These are phyloP conservation scores for Penicillium griseofulvum DNA, from an alignment of 2,329 filamentous ascomycete genomes.

Conservation along the genomic window DNA sequence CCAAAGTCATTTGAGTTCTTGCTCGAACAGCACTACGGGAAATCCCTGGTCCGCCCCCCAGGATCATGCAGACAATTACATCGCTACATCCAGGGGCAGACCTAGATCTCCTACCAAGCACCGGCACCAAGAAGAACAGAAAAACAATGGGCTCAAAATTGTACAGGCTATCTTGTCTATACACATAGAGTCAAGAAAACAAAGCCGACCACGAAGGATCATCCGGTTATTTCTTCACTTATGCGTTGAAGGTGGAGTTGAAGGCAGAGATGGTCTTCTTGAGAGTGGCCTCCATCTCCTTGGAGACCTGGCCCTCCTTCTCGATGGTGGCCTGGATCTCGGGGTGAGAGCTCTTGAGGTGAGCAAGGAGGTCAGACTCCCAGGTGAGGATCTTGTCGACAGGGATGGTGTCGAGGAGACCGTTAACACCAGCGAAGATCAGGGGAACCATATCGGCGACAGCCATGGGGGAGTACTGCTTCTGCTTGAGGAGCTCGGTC, in stretches of 20 bases:
- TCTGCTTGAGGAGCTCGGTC: constrained; percentile 99
- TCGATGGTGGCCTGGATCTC: constrained; percentile 83
- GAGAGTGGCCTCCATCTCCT: constrained; percentile 67
- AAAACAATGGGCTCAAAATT: constrained; percentile 45
- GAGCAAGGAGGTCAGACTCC: constrained; percentile 90
- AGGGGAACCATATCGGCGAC: constrained; percentile 99
- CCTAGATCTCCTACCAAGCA: constrained; percentile 14
- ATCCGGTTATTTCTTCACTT: constrained; percentile 38
- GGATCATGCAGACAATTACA: constrained; percentile 18
- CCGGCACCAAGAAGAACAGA: constrained; percentile 30
- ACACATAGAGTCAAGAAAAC: constrained; percentile 43
- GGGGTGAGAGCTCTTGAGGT: constrained; percentile 86
- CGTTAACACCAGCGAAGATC: constrained; percentile 99
- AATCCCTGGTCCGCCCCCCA: constrained; percentile 7
- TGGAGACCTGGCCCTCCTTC: constrained; percentile 93
- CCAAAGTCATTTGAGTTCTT: constrained; percentile 16
- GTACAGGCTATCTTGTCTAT: constrained; percentile 48
- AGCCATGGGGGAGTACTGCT: constrained; percentile 98
- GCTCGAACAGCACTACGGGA: constrained; percentile 8
- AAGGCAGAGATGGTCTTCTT: constrained; percentile 74
- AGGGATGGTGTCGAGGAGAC: constrained; percentile 82
- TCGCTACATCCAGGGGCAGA: constrained; percentile 32
- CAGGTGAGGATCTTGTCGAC: constrained; percentile 88
- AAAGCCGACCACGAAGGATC: constrained; percentile 37
- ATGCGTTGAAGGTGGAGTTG: constrained; percentile 82